phyloP scores from a whole-genome alignment of 2,329 filamentous ascomycete species.

The Ceratocystis huliohia region DNA sequence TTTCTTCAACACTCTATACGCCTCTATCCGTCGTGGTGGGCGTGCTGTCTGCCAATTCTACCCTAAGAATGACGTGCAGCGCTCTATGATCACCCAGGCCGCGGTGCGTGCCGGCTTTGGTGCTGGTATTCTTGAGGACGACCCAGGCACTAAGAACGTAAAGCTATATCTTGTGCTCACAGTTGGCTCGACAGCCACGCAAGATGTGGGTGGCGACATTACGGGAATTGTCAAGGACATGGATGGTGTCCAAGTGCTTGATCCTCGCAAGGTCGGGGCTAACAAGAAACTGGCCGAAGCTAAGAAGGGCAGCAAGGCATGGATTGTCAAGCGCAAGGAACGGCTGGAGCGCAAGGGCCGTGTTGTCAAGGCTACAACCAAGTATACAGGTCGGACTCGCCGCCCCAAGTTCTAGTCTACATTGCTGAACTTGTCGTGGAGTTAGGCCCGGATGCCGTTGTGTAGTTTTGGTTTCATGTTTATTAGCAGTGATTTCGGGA shows the following conservation, averaged over 20 bases:
- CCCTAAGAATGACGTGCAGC: conserved; percentile 85
- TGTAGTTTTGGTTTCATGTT: conserved; percentile 4
- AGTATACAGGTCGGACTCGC: conserved; percentile 86
- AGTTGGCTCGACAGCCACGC: conserved; percentile 51
- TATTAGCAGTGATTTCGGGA: background rate
- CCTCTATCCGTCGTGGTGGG: conserved; percentile 67
- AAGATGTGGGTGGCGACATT: conserved; percentile 57
- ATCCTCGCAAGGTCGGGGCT: conserved; percentile 39
- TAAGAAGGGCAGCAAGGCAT: conserved; percentile 73
- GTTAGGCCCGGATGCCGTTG: background rate
- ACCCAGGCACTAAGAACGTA: conserved; percentile 87
- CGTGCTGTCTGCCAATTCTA: conserved; percentile 96
- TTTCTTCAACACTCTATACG: conserved; percentile 90
- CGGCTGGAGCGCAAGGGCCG: conserved; percentile 93
- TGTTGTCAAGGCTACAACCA: conserved; percentile 80
- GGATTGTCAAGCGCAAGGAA: conserved; percentile 77
- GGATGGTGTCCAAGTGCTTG: conserved; percentile 74
- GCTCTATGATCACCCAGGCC: conserved; percentile 80
- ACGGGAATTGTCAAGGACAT: conserved; percentile 80
- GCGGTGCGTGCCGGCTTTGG: conserved; percentile 92
- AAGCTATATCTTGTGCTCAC: conserved; percentile 95
- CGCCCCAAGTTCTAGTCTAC: conserved; percentile 54
- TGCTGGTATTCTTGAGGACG: conserved; percentile 86
- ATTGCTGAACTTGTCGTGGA: too few relatives aligned
- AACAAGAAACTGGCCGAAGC: conserved; percentile 36